Evolutionary conservation across 768 basidiomycete genomes (phyloP).

Genomic region (Dioszegia crocea): DNA sequence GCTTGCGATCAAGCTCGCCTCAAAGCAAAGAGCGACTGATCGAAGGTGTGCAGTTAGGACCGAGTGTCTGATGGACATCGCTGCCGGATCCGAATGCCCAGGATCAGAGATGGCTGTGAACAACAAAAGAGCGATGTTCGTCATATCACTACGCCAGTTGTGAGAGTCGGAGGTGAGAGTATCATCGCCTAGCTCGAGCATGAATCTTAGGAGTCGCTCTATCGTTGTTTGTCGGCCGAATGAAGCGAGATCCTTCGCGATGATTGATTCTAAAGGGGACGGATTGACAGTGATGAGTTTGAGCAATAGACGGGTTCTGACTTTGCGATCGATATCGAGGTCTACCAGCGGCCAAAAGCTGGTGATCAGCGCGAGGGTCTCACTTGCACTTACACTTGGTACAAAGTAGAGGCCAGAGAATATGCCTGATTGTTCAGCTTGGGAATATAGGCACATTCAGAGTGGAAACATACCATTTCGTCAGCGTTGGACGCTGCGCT

Average conservation of each 20-base stretch:
- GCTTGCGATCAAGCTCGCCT: conserved; percentile 23
- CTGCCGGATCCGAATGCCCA: conserved; percentile 8
- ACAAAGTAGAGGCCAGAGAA: conserved; percentile 6
- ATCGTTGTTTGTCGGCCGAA: not conserved
- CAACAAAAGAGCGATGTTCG: conserved; percentile 23
- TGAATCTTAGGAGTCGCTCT: conserved; percentile 19
- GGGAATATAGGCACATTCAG: not conserved
- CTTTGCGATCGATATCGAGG: conserved; percentile 9
- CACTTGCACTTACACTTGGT: conserved; percentile 12
- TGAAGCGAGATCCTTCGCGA: not conserved
- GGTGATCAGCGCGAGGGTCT: not conserved
- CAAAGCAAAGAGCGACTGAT: conserved; percentile 29
- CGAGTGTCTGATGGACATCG: conserved; percentile 13
- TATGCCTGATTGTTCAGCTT: not conserved
- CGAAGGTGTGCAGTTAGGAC: conserved; percentile 22
- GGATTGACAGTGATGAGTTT: conserved; percentile 20
- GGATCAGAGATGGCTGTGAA: conserved; percentile 27
- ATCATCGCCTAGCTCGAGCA: conserved; percentile 25
- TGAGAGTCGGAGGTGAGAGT: conserved; percentile 9
- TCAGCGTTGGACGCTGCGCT: conserved; percentile 20
- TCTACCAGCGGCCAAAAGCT: conserved; percentile 30
- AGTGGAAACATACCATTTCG: conserved; percentile 20
- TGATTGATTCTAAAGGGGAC: conserved; percentile 18
- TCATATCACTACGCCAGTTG: conserved; percentile 16
- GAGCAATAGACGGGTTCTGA: conserved; percentile 19